phyloP scores from a whole-genome alignment of 2,329 filamentous ascomycete genomes.

The Colletotrichum tamarilloi region DNA sequence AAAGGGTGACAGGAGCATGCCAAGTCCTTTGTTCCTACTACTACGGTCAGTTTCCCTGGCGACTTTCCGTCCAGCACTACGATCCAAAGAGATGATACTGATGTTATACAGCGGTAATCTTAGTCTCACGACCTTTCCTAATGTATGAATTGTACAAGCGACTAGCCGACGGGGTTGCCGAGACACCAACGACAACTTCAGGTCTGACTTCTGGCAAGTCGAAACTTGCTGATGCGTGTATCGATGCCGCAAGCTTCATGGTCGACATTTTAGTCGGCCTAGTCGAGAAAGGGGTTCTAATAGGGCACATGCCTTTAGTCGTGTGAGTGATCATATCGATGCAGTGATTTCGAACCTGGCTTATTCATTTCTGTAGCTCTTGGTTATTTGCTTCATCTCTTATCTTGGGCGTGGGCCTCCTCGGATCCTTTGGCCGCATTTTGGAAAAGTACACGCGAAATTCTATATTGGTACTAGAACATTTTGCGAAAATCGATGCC shows the following conservation, averaged over 20 bases:
- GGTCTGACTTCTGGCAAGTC: slow-evolving; percentile 55
- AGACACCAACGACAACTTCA: neutral
- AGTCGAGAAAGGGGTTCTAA: slow-evolving; percentile 53
- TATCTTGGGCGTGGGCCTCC: slow-evolving; percentile 61
- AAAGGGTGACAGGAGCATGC: slow-evolving; percentile 57
- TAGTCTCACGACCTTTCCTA: slow-evolving; percentile 65
- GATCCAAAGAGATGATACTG: neutral
- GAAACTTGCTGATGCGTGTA: slow-evolving; percentile 65
- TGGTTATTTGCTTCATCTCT: slow-evolving; percentile 66
- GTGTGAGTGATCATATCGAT: slow-evolving; percentile 53
- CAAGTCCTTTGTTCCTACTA: slow-evolving; percentile 65
- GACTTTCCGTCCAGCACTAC: too few relatives aligned
- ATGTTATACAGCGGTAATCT: slow-evolving; percentile 57
- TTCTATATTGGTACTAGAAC: slow-evolving; percentile 59
- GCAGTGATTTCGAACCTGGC: neutral
- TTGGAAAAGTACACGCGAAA: slow-evolving; percentile 61
- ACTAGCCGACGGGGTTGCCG: slow-evolving; percentile 48
- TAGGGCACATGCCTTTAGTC: slow-evolving; percentile 59
- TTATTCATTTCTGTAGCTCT: slow-evolving; percentile 48
- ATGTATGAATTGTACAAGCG: slow-evolving; percentile 65
- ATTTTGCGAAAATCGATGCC: slow-evolving; percentile 60
- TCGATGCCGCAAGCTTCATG: slow-evolving; percentile 65
- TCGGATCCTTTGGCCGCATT: slow-evolving; percentile 63
- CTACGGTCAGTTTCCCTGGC: slow-evolving; percentile 45
- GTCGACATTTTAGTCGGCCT: slow-evolving; percentile 59